These are phyloP conservation scores for Ophiosphaerella herpotricha DNA, from an alignment of 2,329 filamentous ascomycete species.

Conservation along the genomic window DNA sequence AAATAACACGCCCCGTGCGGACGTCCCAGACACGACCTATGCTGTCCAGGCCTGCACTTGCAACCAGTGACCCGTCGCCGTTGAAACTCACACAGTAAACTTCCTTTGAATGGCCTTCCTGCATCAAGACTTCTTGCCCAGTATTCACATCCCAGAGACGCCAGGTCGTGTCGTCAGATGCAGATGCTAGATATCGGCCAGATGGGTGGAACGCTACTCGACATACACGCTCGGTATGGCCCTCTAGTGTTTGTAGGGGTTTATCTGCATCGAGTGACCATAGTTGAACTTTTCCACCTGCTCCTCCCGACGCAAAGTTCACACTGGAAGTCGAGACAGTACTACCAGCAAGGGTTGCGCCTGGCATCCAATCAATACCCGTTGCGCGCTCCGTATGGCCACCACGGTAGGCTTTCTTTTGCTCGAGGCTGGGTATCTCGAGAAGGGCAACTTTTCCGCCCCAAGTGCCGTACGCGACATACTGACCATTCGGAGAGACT, in stretches of 20 bases:
- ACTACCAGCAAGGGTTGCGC: conserved; percentile 72
- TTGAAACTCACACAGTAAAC: conserved; percentile 93
- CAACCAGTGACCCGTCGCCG: conserved; percentile 84
- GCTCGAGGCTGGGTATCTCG: conserved; percentile 79
- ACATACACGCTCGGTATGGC: conserved; percentile 86
- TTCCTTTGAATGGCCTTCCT: conserved; percentile 93
- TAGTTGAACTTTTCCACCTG: conserved; percentile 83
- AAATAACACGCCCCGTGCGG: conserved; percentile 87
- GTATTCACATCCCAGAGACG: conserved; percentile 92
- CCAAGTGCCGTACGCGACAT: conserved; percentile 91
- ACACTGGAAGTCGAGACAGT: conserved; percentile 73
- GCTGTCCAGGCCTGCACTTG: conserved; percentile 90
- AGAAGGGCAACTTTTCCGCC: conserved; percentile 86
- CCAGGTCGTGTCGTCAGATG: conserved; percentile 96
- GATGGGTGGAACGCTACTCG: conserved; percentile 94
- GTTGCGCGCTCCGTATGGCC: conserved; percentile 90
- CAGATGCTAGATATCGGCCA: conserved; percentile 85
- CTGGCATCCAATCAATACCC: conserved; percentile 88
- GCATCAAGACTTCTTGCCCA: conserved; percentile 79
- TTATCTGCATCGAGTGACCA: conserved; percentile 90
- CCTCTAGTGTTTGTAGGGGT: conserved; percentile 78
- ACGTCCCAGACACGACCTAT: conserved; percentile 96
- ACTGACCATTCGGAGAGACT: conserved; percentile 82
- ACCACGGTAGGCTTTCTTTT: conserved; percentile 71
- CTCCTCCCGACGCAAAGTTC: conserved; percentile 88